Evolutionary conservation across 257 asterid genomes (phyloP).

Genomic region (Forsythia suspensa): DNA sequence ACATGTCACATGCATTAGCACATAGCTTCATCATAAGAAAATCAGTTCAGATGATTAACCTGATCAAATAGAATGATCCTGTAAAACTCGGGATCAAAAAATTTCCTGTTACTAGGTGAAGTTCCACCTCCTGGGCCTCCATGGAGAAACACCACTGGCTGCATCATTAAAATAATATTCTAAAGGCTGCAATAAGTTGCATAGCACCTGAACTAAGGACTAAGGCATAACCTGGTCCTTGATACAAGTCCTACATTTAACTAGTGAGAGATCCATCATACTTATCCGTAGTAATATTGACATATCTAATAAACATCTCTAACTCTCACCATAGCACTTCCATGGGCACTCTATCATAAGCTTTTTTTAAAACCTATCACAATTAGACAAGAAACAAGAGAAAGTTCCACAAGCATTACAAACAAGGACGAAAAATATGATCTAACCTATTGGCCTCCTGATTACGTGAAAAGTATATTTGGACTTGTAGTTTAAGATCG

Average conservation of each 20-base stretch:
- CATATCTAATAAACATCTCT: not conserved
- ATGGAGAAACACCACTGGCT: conserved; percentile 92
- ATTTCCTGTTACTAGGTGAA: conserved; percentile 82
- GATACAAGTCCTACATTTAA: not conserved
- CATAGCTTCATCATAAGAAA: conserved; percentile 23
- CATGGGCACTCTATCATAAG: no score
- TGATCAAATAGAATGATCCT: conserved; percentile 88
- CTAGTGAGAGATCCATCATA: not conserved
- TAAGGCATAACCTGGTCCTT: not conserved
- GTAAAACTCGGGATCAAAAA: conserved; percentile 83
- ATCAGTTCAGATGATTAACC: conserved; percentile 44
- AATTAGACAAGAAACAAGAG: not conserved
- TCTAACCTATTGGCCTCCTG: not conserved
- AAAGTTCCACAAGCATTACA: not conserved
- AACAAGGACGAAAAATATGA: not conserved
- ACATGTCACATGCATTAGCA: not conserved
- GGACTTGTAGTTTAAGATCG: not conserved
- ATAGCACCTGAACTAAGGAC: not conserved
- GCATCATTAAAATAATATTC: conserved; percentile 31
- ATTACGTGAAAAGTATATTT: not conserved
- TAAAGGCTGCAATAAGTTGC: conserved; percentile 13
- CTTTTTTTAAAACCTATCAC: not conserved
- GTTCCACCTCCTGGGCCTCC: conserved; percentile 99
- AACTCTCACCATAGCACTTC: not conserved
- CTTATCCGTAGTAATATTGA: not conserved